Conservation (phyloP, 345 rosid genomes). For the Gossypium australe region DNA sequence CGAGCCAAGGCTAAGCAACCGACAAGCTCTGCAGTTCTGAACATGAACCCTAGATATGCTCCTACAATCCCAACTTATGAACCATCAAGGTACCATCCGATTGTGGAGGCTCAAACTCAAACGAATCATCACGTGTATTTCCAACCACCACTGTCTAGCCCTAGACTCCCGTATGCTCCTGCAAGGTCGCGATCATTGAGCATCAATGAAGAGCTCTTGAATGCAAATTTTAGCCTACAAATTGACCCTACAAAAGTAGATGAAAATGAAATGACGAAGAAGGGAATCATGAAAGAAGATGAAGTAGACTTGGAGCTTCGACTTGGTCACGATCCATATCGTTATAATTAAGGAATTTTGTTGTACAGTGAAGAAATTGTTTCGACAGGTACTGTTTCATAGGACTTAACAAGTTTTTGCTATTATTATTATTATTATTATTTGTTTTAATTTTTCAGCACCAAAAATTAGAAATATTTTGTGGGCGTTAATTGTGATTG, state of each 20-base stretch:
- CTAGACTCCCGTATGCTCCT: slow-evolving; percentile 8
- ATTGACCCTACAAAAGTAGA: slow-evolving; percentile 27
- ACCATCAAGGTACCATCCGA: slow-evolving; percentile 11
- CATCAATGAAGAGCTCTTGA: slow-evolving; percentile 31
- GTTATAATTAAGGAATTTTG: background rate
- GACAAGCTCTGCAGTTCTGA: slow-evolving; percentile 2
- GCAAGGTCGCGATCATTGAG: slow-evolving; percentile 9
- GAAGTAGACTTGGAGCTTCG: slow-evolving; percentile 88
- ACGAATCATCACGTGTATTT: slow-evolving; percentile 19
- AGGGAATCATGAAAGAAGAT: slow-evolving; percentile 30
- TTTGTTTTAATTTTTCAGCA: background rate
- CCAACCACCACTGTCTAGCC: slow-evolving; percentile 23
- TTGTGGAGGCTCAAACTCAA: slow-evolving; percentile 19
- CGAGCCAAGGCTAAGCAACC: slow-evolving; percentile 37
- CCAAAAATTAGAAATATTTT: background rate
- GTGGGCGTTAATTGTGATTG: background rate
- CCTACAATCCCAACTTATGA: slow-evolving; percentile 14
- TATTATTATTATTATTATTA: too few species aligned
- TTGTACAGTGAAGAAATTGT: slow-evolving; percentile 7
- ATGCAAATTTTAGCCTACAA: slow-evolving; percentile 52
- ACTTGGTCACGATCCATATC: slow-evolving; percentile 43
- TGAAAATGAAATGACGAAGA: slow-evolving; percentile 18
- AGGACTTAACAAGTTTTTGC: background rate
- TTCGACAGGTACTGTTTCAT: background rate
- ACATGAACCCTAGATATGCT: slow-evolving; percentile 23